Conservation (phyloP, 164 flowering plant genomes). For the Vitis amurensis region DNA sequence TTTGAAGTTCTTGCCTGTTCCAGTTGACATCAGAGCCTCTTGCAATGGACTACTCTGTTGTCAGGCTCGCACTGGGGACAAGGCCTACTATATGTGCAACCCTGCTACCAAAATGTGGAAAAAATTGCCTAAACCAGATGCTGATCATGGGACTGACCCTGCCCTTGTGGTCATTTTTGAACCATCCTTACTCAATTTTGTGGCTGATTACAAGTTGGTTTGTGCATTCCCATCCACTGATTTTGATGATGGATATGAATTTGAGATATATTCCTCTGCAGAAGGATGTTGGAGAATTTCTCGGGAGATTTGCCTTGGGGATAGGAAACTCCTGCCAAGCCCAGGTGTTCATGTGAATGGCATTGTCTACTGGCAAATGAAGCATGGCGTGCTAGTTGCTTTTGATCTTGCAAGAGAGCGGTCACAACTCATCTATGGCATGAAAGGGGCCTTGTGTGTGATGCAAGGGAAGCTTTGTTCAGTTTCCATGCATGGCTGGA, state of each 20-base stretch:
- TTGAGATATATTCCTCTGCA: slow-evolving; percentile 50
- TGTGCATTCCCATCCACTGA: slow-evolving; percentile 48
- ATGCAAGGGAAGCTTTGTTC: slow-evolving; percentile 34
- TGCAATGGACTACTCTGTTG: slow-evolving; percentile 54
- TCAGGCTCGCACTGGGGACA: slow-evolving; percentile 29
- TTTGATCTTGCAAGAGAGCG: slow-evolving; percentile 42
- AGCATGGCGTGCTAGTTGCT: slow-evolving; percentile 11
- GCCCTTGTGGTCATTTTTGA: slow-evolving; percentile 45
- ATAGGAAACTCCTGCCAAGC: slow-evolving; percentile 7
- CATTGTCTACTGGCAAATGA: slow-evolving; percentile 39
- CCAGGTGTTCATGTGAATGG: slow-evolving; percentile 41
- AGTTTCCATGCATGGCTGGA: neutral
- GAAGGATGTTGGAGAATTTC: slow-evolving; percentile 39
- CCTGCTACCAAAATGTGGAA: slow-evolving; percentile 54
- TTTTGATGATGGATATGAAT: slow-evolving; percentile 44
- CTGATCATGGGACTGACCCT: slow-evolving; percentile 45
- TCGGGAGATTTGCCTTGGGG: slow-evolving; percentile 43
- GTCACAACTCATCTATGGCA: slow-evolving; percentile 18
- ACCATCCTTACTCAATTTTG: slow-evolving; percentile 46
- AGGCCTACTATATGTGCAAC: slow-evolving; percentile 53
- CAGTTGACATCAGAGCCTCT: slow-evolving; percentile 41
- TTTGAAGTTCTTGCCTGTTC: slow-evolving; percentile 42
- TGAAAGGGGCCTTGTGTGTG: slow-evolving; percentile 24
- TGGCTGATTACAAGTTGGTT: slow-evolving; percentile 49
- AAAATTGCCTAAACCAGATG: slow-evolving; percentile 39